Base-by-base conservation (phyloP, 306 rosid species). In the Senna siamea region DNA sequence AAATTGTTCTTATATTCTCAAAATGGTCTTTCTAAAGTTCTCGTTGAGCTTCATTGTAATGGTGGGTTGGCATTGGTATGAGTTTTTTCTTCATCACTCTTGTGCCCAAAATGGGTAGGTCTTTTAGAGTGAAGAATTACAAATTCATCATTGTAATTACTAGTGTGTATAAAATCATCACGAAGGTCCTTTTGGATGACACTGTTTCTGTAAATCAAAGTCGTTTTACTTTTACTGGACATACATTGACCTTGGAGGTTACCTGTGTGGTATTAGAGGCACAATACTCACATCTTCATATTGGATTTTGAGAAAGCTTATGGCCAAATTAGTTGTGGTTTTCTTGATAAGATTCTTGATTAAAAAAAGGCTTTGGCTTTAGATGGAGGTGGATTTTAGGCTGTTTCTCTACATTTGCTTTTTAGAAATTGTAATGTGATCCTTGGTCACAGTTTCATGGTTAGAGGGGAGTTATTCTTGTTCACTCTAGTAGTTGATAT, bases 141-240 rank as follows among this genome's bases (percentile, higher is more conserved):
- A 41, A 38, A 6, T 9, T 13, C 40, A 2, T 60, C 46, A 34
- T 4, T 20, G 23, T 34, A 11, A 60, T 60, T 60, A 35, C 7
- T n/a, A 34, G 26, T 60, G 20, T 34, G 18, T 5, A 35, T 34
- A 41, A 60, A 60, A 60, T 34, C 26, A 60, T 60, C 35, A 0
- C 46, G 15, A 17, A 34, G 26, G 26, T 60, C 46, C 66, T 60
- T 60, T 60, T 59, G 41, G 19, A 58, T 32, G 65, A 32, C 43
- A 30, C 12, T 12, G 14, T 58, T 30, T 13, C 41, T 30, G 22
- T 17, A 30, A 32, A 37, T 14, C 17, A 32, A 60, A 60, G 44
- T 15, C 14, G 43, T 58, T 34, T 32, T n/a, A 34, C 10, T 26
- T 26, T 26, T 26, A 26, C 1, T 11, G 44, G 13, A 59, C 14